Conservation (phyloP, 2,329 filamentous ascomycete genomes). For the Drechslerella dactyloides region DNA sequence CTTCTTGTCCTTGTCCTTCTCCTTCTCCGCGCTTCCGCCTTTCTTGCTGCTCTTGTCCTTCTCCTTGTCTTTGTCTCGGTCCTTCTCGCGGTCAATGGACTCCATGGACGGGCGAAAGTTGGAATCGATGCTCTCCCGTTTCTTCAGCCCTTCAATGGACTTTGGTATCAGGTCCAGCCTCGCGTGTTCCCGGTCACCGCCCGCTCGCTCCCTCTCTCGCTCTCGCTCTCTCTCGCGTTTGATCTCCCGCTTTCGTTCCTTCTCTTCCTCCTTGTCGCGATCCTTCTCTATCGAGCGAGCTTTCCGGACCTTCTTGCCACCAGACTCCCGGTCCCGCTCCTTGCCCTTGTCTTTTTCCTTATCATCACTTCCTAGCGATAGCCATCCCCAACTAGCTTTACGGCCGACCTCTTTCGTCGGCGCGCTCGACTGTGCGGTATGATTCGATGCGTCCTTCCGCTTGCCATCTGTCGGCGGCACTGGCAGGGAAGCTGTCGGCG, state of each 20-base stretch:
- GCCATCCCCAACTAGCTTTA: constrained; percentile 81
- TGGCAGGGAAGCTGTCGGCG: constrained; percentile 17
- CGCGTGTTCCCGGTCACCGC: constrained; percentile 60
- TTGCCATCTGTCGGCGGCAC: constrained; percentile 17
- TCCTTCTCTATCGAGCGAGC: constrained; percentile 8
- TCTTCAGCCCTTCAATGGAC: constrained; percentile 76
- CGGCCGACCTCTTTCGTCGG: constrained; percentile 73
- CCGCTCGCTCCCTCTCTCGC: constrained; percentile 67
- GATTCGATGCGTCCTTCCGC: constrained; percentile 23
- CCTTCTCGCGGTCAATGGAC: constrained; percentile 81
- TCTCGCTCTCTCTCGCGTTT: constrained; percentile 58
- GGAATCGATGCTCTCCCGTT: constrained; percentile 80
- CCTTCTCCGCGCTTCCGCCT: constrained; percentile 67
- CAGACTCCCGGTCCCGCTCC: constrained; percentile 69
- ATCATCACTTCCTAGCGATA: constrained; percentile 65
- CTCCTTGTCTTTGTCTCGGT: constrained; percentile 60
- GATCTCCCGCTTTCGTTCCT: constrained; percentile 64
- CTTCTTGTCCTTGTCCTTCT: constrained; percentile 78
- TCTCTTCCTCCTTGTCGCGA: constrained; percentile 62
- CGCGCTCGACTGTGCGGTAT: constrained; percentile 63
- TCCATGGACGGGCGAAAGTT: constrained; percentile 70
- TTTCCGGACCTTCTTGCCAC: constrained; percentile 58
- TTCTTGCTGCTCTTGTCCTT: constrained; percentile 64
- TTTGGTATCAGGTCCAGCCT: constrained; percentile 85
- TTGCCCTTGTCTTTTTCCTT: constrained; percentile 72